Conservation (phyloP, 768 basidiomycete species). For the Mycena venus region DNA sequence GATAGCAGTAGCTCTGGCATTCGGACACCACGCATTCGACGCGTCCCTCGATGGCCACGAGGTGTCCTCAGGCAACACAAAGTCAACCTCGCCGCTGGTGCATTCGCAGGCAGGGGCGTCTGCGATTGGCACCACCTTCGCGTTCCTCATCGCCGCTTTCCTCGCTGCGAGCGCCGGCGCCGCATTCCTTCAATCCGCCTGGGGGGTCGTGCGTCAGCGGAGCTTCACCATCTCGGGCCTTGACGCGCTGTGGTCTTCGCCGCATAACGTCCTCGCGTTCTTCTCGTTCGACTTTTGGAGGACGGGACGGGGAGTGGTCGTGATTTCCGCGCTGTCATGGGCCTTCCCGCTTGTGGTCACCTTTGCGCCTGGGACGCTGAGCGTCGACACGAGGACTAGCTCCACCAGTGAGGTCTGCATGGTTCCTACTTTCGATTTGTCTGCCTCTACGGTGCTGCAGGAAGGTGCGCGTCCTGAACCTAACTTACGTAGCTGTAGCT, state of each 20-base stretch:
- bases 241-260: conserved; percentile 24
- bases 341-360: conserved; percentile 19
- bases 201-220: conserved; percentile 9
- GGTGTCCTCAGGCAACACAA: background rate
- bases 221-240: conserved; percentile 13
- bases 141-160: conserved; percentile 11
- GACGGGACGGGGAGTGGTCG: background rate
- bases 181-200: conserved; percentile 17
- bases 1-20: background rate
- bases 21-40: conserved; percentile 18
- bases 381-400: background rate
- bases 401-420: background rate
- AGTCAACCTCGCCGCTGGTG: background rate
- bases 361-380: background rate
- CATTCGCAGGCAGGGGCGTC: conserved; percentile 19
- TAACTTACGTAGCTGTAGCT: background rate
- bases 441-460: background rate
- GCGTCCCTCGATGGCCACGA: background rate
- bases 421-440: conserved; percentile 16
- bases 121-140: conserved; percentile 3
- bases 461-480: conserved; percentile 2
- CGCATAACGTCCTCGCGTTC: background rate
- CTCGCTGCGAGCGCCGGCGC: conserved; percentile 7
- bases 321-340: background rate
- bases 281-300: conserved; percentile 14